Conservation (phyloP, 2,329 filamentous ascomycete species). For the Xylariaceae sp. region DNA sequence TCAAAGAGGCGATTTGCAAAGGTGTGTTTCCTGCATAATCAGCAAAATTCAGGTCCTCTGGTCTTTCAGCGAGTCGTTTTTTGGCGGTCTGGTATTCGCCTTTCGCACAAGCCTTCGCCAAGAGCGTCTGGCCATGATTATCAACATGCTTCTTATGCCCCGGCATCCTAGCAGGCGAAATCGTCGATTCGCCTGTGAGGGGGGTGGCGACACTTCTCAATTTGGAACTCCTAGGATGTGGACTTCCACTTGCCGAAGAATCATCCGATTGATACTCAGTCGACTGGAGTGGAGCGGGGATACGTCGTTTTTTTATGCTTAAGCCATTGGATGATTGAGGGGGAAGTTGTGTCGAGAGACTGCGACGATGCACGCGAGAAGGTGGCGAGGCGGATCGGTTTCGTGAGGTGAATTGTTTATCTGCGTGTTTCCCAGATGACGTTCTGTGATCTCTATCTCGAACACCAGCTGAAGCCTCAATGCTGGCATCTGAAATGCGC, state of each 20-base stretch:
- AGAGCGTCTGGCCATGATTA: constrained; percentile 86
- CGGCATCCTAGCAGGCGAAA: constrained; percentile 71
- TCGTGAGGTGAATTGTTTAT: constrained; percentile 40
- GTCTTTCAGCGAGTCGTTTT: constrained; percentile 75
- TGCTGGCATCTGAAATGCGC: constrained; percentile 55
- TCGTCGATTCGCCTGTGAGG: constrained; percentile 62
- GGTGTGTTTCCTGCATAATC: constrained; percentile 98
- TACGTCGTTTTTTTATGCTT: constrained; percentile 65
- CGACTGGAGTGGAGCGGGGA: constrained; percentile 66
- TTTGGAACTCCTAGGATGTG: constrained; percentile 64
- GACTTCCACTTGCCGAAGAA: constrained; percentile 66
- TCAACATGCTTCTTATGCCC: constrained; percentile 88
- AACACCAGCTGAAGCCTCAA: constrained; percentile 44
- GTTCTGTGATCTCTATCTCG: constrained; percentile 45
- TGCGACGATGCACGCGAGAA: constrained; percentile 65
- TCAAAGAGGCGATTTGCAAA: constrained; percentile 88
- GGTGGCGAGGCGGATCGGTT: constrained; percentile 67
- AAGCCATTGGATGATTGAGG: constrained; percentile 62
- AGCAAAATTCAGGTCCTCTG: constrained; percentile 85
- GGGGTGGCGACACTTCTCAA: constrained; percentile 63
- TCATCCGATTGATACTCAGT: constrained; percentile 73
- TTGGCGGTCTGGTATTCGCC: constrained; percentile 83
- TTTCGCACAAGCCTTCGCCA: constrained; percentile 88
- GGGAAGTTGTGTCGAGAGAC: constrained; percentile 68
- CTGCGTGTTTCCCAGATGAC: constrained; percentile 42